Evolutionary conservation across 345 rosid genomes (phyloP).

Genomic region (Pistacia vera): DNA sequence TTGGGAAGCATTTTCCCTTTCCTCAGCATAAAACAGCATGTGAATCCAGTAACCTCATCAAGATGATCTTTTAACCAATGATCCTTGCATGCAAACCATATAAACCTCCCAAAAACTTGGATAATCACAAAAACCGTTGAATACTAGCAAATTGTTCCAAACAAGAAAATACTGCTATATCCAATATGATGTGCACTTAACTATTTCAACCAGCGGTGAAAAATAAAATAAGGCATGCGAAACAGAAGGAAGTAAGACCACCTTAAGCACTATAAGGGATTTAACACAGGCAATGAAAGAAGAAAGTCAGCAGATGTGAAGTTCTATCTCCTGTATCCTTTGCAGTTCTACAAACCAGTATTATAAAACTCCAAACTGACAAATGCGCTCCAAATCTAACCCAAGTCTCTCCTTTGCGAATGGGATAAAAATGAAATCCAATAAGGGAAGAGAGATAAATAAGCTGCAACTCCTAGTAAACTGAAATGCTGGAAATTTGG

Average conservation of each 20-base stretch:
- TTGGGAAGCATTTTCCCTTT: constrained; percentile 55
- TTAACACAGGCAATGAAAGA: neutral
- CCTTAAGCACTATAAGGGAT: constrained; percentile 4
- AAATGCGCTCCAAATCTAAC: constrained; percentile 18
- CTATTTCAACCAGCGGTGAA: constrained; percentile 6
- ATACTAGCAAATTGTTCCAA: neutral
- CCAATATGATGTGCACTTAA: neutral
- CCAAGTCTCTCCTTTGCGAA: neutral
- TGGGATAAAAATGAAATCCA: constrained; percentile 1
- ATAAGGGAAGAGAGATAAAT: neutral
- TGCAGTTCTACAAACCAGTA: neutral
- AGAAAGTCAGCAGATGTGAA: neutral
- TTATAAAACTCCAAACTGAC: neutral
- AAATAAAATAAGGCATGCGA: neutral
- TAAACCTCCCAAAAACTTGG: constrained; percentile 11
- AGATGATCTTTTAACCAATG: constrained; percentile 8
- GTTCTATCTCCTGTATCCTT: neutral
- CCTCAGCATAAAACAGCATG: constrained; percentile 29
- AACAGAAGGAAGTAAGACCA: neutral
- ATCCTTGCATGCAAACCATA: constrained; percentile 9
- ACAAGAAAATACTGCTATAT: neutral
- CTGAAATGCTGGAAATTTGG: neutral
- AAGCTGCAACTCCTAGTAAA: constrained; percentile 10
- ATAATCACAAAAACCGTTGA: constrained; percentile 9
- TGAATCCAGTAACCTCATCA: constrained; percentile 32